Conservation (phyloP, 441 rosid species). For the Populus hybrid region DNA sequence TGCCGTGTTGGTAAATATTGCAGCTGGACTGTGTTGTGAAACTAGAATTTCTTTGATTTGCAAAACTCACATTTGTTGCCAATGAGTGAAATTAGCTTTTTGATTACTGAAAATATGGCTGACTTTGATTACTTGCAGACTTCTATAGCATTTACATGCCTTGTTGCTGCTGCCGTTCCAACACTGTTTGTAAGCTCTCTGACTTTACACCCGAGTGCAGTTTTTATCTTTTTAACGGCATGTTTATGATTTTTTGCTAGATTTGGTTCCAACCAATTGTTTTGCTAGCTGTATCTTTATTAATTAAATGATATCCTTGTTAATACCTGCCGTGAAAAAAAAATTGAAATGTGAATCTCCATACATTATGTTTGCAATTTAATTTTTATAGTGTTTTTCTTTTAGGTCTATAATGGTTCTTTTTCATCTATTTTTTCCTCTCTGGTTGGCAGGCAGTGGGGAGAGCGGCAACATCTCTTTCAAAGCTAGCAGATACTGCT, state of each 20-base stretch:
- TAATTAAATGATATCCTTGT: too few relatives aligned
- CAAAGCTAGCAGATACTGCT: constrained; percentile 88
- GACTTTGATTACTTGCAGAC: neutral
- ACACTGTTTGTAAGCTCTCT: neutral
- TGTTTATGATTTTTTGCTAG: neutral
- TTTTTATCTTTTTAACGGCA: too few relatives aligned
- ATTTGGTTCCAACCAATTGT: neutral
- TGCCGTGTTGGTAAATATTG: neutral
- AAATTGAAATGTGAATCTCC: too few relatives aligned
- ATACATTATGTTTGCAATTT: neutral
- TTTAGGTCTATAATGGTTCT: neutral
- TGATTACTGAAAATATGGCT: neutral
- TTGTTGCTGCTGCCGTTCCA: constrained; percentile 5
- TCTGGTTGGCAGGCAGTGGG: constrained; percentile 59
- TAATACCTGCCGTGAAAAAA: too few relatives aligned
- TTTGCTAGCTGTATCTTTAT: too few relatives aligned
- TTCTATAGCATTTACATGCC: neutral
- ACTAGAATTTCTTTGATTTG: neutral
- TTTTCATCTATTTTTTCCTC: constrained; percentile 11
- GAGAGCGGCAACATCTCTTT: constrained; percentile 83
- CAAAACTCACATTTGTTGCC: neutral
- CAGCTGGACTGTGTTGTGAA: neutral
- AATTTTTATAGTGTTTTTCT: neutral
- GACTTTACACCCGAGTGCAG: neutral
- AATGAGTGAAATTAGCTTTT: neutral